Evolutionary conservation across 1,284 basidiomycete genomes (phyloP).

Genomic region (Amylostereum areolatum): DNA sequence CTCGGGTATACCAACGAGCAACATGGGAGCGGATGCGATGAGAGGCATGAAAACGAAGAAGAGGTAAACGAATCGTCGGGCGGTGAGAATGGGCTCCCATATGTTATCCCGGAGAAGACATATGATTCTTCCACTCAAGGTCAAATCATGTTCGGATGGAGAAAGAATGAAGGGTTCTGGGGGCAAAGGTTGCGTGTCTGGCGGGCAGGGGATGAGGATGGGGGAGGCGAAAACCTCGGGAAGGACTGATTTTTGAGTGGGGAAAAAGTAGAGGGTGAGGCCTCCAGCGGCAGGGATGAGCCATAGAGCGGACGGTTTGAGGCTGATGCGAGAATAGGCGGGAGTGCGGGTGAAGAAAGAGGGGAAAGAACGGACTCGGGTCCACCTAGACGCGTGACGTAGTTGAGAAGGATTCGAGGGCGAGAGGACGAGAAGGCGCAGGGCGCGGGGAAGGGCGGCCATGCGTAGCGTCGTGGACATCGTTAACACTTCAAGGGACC

Average conservation of each 20-base stretch:
- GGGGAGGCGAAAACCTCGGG: constrained; percentile 52
- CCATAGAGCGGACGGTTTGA: constrained; percentile 39
- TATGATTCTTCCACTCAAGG: constrained; percentile 38
- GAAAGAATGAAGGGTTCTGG: constrained; percentile 43
- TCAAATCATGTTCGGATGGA: constrained; percentile 50
- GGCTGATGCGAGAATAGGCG: constrained; percentile 10
- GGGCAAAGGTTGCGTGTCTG: constrained; percentile 14
- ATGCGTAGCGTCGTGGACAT: constrained; percentile 20
- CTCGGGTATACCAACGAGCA: constrained; percentile 68
- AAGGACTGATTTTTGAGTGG: constrained; percentile 32
- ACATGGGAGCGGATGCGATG: constrained; percentile 78
- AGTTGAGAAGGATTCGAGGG: constrained; percentile 5
- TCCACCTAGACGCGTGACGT: constrained; percentile 17
- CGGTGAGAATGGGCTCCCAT: constrained; percentile 85
- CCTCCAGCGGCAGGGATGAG: constrained; percentile 52
- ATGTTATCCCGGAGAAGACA: constrained; percentile 49
- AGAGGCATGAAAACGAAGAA: constrained; percentile 86
- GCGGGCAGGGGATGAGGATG: constrained; percentile 54
- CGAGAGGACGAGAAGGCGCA: constrained; percentile 19
- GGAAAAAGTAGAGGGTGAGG: constrained; percentile 40
- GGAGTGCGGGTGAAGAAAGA: constrained; percentile 21
- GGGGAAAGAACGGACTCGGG: constrained; percentile 15
- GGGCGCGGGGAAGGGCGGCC: constrained; percentile 17
- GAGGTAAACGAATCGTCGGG: constrained; percentile 81
- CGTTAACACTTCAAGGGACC: not conserved